These are phyloP conservation scores for Metschnikowia picachoensis DNA, from an alignment of 805 yeast genomes.

Conservation along the genomic window DNA sequence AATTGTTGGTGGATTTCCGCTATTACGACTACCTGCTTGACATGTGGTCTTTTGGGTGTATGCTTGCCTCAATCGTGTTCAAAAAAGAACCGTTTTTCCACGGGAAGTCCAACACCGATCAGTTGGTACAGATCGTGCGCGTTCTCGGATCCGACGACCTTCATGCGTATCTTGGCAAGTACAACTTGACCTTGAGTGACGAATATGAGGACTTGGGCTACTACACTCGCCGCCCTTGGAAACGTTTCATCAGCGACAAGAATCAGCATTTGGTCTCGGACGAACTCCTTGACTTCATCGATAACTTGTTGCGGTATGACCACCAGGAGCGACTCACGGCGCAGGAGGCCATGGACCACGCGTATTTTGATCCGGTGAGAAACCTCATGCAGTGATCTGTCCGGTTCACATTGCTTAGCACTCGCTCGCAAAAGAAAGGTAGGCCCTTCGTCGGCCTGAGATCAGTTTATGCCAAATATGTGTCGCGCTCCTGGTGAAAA, in stretches of 20 bases:
- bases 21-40: constrained; percentile 87
- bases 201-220: constrained; percentile 79
- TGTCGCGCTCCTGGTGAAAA: no score
- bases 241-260: constrained; percentile 51
- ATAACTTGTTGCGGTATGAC: constrained; percentile 71
- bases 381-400: neutral
- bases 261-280: constrained; percentile 51
- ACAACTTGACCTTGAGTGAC: constrained; percentile 62
- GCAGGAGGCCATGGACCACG: constrained; percentile 78
- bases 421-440: no score
- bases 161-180: constrained; percentile 60
- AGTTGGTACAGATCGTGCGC: constrained; percentile 82
- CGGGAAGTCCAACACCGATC: constrained; percentile 89
- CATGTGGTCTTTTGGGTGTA: constrained; percentile 89
- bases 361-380: constrained; percentile 47
- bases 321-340: constrained; percentile 89
- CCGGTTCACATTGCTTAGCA: no score
- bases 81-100: constrained; percentile 90
- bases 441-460: no score
- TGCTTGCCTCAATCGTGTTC: constrained; percentile 84
- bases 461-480: no score
- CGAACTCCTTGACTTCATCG: constrained; percentile 65
- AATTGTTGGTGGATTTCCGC: constrained; percentile 74
- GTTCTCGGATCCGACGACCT: constrained; percentile 83
- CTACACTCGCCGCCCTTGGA: constrained; percentile 67